These are phyloP conservation scores for Trichoderma gamsii DNA, from an alignment of 495 filamentous ascomycete species.

Conservation along the genomic window DNA sequence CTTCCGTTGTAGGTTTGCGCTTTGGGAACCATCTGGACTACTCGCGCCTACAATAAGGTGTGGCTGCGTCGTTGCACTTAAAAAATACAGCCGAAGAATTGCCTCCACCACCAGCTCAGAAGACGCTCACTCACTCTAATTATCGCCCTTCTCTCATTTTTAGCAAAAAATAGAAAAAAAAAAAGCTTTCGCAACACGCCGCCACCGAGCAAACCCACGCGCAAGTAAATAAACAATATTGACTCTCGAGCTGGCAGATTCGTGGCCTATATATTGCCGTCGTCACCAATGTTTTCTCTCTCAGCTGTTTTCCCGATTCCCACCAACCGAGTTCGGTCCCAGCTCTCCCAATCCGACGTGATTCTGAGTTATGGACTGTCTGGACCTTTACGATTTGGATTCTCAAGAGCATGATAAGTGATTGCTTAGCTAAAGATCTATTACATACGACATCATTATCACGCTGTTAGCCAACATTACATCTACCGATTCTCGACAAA, in stretches of 20 bases:
- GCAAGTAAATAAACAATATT: background rate
- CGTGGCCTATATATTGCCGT: background rate
- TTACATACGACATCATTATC: background rate
- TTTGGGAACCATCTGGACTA: no score
- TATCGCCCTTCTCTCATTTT: slow-evolving; percentile 10
- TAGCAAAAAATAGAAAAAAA: background rate
- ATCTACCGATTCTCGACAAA: background rate
- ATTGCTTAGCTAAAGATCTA: background rate
- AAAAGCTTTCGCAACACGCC: background rate
- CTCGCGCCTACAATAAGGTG: background rate
- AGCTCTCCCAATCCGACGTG: slow-evolving; percentile 9
- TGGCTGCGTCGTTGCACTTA: background rate
- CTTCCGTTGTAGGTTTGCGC: no score
- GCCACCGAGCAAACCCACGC: background rate
- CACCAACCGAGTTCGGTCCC: slow-evolving; percentile 10
- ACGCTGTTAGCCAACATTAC: background rate
- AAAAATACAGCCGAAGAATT: slow-evolving; percentile 1
- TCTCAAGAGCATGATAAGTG: slow-evolving; percentile 2
- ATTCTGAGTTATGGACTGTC: slow-evolving; percentile 10
- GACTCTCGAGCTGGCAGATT: background rate
- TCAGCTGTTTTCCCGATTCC: slow-evolving; percentile 5
- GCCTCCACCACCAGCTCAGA: background rate
- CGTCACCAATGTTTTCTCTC: slow-evolving; percentile 11
- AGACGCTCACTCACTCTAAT: slow-evolving; percentile 1
- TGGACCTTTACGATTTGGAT: slow-evolving; percentile 12